phyloP scores from a whole-genome alignment of 108 stramenopile species.

The Cyclotella cryptica region DNA sequence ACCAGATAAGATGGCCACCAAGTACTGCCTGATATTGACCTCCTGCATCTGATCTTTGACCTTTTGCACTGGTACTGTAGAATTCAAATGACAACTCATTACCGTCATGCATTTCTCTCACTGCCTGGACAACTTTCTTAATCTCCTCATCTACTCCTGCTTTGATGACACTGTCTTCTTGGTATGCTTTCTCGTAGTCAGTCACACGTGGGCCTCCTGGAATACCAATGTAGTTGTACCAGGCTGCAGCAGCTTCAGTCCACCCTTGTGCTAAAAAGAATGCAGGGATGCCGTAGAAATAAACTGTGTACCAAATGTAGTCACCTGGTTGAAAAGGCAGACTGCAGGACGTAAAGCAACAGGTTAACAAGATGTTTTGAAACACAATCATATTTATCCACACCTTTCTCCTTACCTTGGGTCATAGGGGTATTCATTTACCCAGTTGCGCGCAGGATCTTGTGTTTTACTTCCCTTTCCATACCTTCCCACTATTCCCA shows the following conservation, averaged over 20 bases:
- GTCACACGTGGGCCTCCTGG: slow-evolving; percentile 1
- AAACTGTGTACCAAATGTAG: not conserved
- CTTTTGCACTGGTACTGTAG: not conserved
- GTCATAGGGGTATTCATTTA: not conserved
- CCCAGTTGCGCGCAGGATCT: not conserved
- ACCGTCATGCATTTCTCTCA: not conserved
- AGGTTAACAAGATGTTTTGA: too few relatives aligned
- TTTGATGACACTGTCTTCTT: not conserved
- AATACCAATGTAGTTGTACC: slow-evolving; percentile 1
- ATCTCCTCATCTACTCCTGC: not conserved
- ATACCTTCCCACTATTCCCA: not conserved
- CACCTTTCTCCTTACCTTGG: not conserved
- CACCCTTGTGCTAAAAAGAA: slow-evolving; percentile 1
- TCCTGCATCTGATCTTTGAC: not conserved
- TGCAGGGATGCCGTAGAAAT: not conserved
- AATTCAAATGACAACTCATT: not conserved
- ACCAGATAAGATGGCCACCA: not conserved
- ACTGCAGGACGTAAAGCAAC: too few relatives aligned
- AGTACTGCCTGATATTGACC: not conserved
- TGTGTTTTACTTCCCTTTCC: not conserved
- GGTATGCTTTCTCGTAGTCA: not conserved
- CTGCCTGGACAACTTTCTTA: not conserved
- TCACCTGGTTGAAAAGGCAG: not conserved
- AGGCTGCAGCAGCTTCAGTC: not conserved
- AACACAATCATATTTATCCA: too few relatives aligned